phyloP scores from a whole-genome alignment of 495 filamentous ascomycete species.

The Aspergillus leporis region DNA sequence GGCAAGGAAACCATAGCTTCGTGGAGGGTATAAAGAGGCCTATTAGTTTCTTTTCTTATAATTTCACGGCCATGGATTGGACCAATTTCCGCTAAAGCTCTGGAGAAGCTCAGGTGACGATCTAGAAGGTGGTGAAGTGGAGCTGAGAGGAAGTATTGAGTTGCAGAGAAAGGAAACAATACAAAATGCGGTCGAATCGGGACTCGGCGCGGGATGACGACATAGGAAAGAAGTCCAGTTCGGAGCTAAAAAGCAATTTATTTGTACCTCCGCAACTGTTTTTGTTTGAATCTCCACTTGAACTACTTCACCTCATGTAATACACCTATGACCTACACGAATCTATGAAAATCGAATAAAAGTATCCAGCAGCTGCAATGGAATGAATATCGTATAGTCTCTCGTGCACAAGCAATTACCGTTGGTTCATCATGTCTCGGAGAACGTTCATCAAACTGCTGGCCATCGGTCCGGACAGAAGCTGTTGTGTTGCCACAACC shows the following conservation, averaged over 20 bases:
- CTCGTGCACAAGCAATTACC: conserved; percentile 5
- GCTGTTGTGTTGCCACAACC: conserved; percentile 31
- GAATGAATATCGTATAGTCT: neutral
- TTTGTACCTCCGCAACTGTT: neutral
- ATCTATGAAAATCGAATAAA: neutral
- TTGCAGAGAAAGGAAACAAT: neutral
- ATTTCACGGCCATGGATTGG: neutral
- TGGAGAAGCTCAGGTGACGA: neutral
- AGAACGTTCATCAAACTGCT: conserved; percentile 32
- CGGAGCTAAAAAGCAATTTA: neutral
- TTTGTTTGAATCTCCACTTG: conserved; percentile 7
- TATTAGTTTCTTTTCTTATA: neutral
- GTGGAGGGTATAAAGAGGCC: neutral
- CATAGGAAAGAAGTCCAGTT: neutral
- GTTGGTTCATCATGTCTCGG: conserved; percentile 35
- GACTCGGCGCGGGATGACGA: conserved; percentile 14
- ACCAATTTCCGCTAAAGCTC: neutral
- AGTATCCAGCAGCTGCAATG: neutral
- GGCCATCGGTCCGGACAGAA: conserved; percentile 32
- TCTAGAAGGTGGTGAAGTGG: neutral
- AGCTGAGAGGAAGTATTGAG: neutral
- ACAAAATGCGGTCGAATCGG: neutral
- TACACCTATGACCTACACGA: neutral
- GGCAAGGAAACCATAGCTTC: conserved; percentile 29
- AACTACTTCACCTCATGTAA: neutral